Conservation (phyloP, 768 basidiomycete species). For the Chalciporus chontae region DNA sequence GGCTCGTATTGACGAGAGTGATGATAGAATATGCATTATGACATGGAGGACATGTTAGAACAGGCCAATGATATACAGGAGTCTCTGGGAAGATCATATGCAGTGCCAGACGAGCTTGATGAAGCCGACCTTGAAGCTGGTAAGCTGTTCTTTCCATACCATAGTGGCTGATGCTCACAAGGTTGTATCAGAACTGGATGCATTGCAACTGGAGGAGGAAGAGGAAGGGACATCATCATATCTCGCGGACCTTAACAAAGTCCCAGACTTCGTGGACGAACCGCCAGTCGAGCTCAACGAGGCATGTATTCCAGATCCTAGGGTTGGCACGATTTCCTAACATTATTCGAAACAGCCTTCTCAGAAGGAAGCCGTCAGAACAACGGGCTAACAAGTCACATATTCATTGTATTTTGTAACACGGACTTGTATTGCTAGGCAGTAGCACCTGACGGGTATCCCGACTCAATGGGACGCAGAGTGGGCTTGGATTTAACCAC, state of each 20-base stretch:
- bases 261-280: conserved; percentile 91
- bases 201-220: conserved; percentile 86
- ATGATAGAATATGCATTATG: conserved; percentile 86
- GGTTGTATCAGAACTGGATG: conserved; percentile 75
- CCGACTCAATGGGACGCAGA: background rate
- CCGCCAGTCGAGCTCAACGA: conserved; percentile 68
- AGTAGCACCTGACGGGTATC: background rate
- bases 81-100: conserved; percentile 87
- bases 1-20: background rate
- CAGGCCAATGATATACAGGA: conserved; percentile 99
- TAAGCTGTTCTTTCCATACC: conserved; percentile 30
- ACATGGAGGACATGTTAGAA: conserved; percentile 97
- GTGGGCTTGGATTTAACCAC: background rate
- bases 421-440: conserved; percentile 16
- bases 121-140: conserved; percentile 97
- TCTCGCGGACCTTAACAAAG: conserved; percentile 78
- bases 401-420: conserved; percentile 2
- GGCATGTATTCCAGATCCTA: conserved; percentile 35
- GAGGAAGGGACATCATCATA: conserved; percentile 90
- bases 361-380: conserved; percentile 54
- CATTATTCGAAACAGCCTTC: conserved; percentile 33
- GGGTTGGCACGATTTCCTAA: background rate
- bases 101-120: conserved; percentile 95
- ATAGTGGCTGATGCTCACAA: conserved; percentile 1
- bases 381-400: conserved; percentile 34